Evolutionary conservation across 768 basidiomycete species (phyloP), one percentile per base, ranked within the genome.

Genomic region (Leccinellum luteum): DNA sequence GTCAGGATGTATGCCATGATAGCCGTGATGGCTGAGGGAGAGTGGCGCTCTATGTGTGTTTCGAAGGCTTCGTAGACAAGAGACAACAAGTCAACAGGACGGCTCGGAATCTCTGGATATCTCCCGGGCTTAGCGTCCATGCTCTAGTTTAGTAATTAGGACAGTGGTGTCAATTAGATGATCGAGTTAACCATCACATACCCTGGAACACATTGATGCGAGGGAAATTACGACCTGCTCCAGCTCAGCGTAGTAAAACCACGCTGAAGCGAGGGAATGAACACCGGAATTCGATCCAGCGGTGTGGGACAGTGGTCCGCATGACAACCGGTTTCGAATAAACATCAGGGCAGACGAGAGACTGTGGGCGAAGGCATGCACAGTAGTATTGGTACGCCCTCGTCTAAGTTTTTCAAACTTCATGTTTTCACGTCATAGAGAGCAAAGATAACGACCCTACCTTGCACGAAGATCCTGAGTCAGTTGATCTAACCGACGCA

Each of bases 1-100:
- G 86, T 83, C 38, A 93, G 73, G n/a, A 91, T 78, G 60, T 82
- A 88, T 0, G 90, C 88, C 44, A 89, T 73, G 9, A 81, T 75
- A 2, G 86, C 84, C 19, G 69, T 76, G 54, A 87, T 74, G 15
- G 66, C 62, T 4, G 66, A 72, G 0, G 79, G 68, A 2, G 90
- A 84, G 48, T 79, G 79, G 2, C 75, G 76, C 48, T 84, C 81
- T 23, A 89, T 60, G 56, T 87, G 85, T 1, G 58, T 64, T 38
- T 80, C 69, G 4, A 92, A 74, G 45, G 81, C 79, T 9, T 77
- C 64, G 66, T 90, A 90, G 56, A 92, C 76, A 30, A 73, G 74
- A 9, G 86, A 84, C 17, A 92, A 75, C 1, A 94, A 70, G 10
- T 73, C 71, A 6, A 79, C 70, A 4, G 86, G 76, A 14, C 76